These are phyloP conservation scores for Talaromyces proteolyticus DNA, from an alignment of 495 filamentous ascomycete genomes.

Conservation along the genomic window DNA sequence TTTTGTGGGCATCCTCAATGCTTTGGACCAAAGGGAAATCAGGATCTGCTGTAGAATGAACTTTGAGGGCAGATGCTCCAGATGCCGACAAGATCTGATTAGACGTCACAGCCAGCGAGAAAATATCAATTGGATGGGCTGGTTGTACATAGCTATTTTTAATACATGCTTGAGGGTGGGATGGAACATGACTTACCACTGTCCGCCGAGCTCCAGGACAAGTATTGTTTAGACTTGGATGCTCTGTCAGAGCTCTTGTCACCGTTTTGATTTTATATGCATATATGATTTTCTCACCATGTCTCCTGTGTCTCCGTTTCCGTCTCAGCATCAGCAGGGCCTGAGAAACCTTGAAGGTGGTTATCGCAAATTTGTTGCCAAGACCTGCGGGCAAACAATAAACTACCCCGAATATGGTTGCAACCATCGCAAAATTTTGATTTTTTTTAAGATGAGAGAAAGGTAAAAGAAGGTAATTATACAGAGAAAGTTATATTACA, in stretches of 20 bases:
- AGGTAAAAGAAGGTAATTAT: not conserved
- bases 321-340: not conserved
- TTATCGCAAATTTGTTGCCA: not conserved
- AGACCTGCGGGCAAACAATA: not conserved
- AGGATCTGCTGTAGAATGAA: conserved; percentile 64
- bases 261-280: not conserved
- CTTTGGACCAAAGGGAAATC: conserved; percentile 73
- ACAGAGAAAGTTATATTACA: conserved; percentile 3
- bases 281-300: conserved; percentile 1
- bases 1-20: conserved; percentile 66
- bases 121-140: conserved; percentile 89
- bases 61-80: conserved; percentile 70
- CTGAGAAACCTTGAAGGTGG: not conserved
- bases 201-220: conserved; percentile 84
- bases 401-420: too few species aligned
- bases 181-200: conserved; percentile 50
- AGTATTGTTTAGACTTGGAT: conserved; percentile 90
- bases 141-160: not conserved
- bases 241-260: conserved; percentile 7
- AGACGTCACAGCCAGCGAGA: conserved; percentile 76
- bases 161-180: not conserved
- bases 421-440: too few species aligned
- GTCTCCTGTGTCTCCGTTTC: not conserved
- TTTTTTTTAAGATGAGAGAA: not conserved
- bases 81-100: conserved; percentile 73